Evolutionary conservation across 2,329 filamentous ascomycete genomes (phyloP), one percentile per base, ranked within the genome.

Genomic region (Catunica adiposa): DNA sequence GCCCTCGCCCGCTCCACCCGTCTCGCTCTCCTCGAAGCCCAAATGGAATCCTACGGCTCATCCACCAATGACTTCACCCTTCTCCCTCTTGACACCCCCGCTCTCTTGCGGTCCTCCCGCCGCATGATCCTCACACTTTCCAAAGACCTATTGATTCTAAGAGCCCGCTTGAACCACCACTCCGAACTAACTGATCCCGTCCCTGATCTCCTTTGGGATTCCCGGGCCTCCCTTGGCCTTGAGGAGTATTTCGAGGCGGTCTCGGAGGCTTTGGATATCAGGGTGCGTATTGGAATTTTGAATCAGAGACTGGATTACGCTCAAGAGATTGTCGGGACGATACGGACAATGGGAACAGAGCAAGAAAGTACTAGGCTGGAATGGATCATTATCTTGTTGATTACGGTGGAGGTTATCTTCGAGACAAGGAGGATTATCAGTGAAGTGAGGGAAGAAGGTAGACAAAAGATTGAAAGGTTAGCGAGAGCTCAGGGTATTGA

Each of bases 291-390:
- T 70, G 86, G 86, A 63, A 82, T 87, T 17, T 70, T 97, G 62
- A 98, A 98, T 67, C 87, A 94, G 70, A 94, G 94, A 71, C 94
- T 98, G 79, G 90, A 95, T 64, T 97, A 98, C 66, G 92, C 90
- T 1, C 86, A 92, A 64, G 90, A 97, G 67, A 96, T 96, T 66
- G 89, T 92, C 5, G 86, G 76, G 54, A 89, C 97, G 15, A 70
- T 97, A 59, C 76, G 92, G 57, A 88, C 96, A 67, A 82, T 89
- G 65, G 75, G 94, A 56, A 94, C 86, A 65, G 89, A 97, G 72
- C 88, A 87, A 66, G 89, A 97, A 65, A 85, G 87, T 15, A 80
- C 89, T 29, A 76, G 87, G 56, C 74, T 98, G 9, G 92, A 97
- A 70, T 90, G 87, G 84, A 94, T 94, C 63, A 97, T 98, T 66